Percentiles rank a stretch among this genome's conserved stretches.
These are phyloP conservation scores for Ophiostoma montium DNA, from an alignment of 2,329 filamentous ascomycete species.

Conservation along the genomic window DNA sequence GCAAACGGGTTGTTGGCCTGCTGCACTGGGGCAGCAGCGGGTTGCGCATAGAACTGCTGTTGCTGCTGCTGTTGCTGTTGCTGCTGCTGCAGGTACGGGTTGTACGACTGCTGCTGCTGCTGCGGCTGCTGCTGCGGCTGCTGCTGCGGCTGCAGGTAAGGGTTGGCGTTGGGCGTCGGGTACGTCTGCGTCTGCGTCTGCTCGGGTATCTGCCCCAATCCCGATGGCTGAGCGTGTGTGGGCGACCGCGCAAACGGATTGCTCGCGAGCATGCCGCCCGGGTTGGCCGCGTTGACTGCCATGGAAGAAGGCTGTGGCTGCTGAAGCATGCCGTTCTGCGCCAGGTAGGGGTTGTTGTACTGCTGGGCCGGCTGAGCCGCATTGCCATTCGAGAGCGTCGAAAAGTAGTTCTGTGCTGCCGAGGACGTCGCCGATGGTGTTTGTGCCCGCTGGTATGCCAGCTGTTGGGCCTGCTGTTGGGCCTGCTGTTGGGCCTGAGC, in stretches of 20 bases:
- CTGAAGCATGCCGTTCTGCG: background rate
- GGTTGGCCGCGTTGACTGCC: slow-evolving; percentile 24
- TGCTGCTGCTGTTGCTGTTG: slow-evolving; percentile 17
- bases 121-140: background rate
- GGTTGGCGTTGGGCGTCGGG: slow-evolving; percentile 4
- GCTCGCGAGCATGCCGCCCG: slow-evolving; percentile 20
- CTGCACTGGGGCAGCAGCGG: slow-evolving; percentile 4
- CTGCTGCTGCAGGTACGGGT: slow-evolving; percentile 1
- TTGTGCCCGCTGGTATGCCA: slow-evolving; percentile 7
- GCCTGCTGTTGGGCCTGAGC: background rate
- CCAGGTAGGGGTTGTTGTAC: slow-evolving; percentile 16
- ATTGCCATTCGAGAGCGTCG: background rate
- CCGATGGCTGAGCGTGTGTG: slow-evolving; percentile 34
- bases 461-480: background rate
- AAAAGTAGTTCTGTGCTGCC: slow-evolving; percentile 10
- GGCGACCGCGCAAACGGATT: slow-evolving; percentile 37
- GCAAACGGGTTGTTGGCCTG: slow-evolving; percentile 20
- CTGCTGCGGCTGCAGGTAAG: slow-evolving; percentile 3
- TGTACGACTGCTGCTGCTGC: slow-evolving; percentile 1
- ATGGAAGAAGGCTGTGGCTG: slow-evolving; percentile 17
- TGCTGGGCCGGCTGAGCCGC: slow-evolving; percentile 14
- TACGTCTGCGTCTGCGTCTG: slow-evolving; percentile 28
- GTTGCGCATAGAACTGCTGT: slow-evolving; percentile 20
- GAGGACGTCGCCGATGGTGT: background rate
- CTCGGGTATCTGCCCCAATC: slow-evolving; percentile 38